Conservation (phyloP, 2,329 filamentous ascomycete genomes). For the Fusarium nygamai region DNA sequence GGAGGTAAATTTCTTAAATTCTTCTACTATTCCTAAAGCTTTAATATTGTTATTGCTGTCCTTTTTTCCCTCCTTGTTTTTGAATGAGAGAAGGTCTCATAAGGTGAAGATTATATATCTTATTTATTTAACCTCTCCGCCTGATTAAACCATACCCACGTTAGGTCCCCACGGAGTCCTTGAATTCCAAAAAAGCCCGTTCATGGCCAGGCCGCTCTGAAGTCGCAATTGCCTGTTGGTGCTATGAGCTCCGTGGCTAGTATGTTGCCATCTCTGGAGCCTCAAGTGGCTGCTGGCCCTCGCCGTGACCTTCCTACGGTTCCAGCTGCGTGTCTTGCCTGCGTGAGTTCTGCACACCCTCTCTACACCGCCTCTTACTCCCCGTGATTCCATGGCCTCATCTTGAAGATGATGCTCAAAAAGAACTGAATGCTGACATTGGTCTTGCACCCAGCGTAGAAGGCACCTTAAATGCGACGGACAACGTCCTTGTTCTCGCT, state of each 20-base stretch:
- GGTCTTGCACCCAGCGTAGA: neutral
- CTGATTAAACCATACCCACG: neutral
- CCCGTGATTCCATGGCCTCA: accelerated
- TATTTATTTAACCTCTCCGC: neutral
- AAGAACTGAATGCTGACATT: neutral
- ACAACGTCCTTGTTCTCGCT: neutral
- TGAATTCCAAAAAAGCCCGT: neutral
- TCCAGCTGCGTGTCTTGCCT: neutral
- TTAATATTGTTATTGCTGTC: accelerated
- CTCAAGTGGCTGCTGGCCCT: neutral
- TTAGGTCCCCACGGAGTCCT: neutral
- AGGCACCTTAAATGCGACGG: conserved; percentile 5
- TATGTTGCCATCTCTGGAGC: neutral
- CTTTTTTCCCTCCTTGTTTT: accelerated
- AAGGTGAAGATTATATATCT: accelerated
- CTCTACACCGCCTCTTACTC: neutral
- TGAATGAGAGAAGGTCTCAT: accelerated
- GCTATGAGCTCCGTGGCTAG: neutral
- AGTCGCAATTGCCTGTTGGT: accelerated
- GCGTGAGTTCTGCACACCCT: neutral
- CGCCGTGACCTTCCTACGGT: neutral
- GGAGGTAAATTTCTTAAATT: neutral
- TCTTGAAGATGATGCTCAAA: neutral
- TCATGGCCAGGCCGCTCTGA: neutral
- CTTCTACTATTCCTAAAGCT: too few relatives aligned